Evolutionary conservation across 108 stramenopile genomes (phyloP).

Genomic region (Nannochloropsis gaditana): DNA sequence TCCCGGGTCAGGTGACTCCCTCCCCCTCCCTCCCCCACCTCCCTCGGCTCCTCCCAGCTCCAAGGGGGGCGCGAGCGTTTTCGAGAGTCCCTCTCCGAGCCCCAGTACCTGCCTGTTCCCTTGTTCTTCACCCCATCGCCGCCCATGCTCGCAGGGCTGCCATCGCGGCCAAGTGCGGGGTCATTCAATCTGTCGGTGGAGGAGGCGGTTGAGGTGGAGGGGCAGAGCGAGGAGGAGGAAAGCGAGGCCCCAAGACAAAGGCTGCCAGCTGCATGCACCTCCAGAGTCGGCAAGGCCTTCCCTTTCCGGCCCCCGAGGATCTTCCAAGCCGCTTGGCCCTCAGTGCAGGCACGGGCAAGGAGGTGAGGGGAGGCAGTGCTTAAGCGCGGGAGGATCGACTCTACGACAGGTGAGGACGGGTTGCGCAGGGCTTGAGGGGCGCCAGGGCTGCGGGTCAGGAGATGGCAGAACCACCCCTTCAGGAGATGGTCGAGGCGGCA

Average conservation of each 20-base stretch:
- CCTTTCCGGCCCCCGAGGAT: too few relatives aligned
- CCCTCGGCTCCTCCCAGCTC: neutral
- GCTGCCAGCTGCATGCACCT: too few relatives aligned
- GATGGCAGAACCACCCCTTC: neutral
- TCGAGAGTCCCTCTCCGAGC: neutral
- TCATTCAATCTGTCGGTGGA: neutral
- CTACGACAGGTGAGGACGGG: too few relatives aligned
- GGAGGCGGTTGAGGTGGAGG: neutral
- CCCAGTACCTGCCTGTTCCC: neutral
- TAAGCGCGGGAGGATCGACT: too few relatives aligned
- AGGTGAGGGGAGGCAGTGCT: too few relatives aligned
- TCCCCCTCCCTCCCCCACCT: neutral
- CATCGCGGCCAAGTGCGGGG: too few relatives aligned
- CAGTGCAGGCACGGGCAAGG: too few relatives aligned
- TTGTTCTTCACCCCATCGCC: neutral
- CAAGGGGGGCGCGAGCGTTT: neutral
- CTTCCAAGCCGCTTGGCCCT: too few relatives aligned
- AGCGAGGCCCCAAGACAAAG: neutral
- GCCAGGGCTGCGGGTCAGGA: neutral
- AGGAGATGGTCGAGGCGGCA: neutral
- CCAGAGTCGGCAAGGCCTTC: too few relatives aligned
- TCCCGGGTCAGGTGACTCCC: neutral
- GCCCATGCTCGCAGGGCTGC: too few relatives aligned
- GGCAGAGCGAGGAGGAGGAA: neutral
- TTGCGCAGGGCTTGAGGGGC: too few relatives aligned